Percentiles rank a stretch among this genome's conserved stretches.
phyloP scores from a whole-genome alignment of 768 basidiomycete genomes.

The Lenzites betulinus region DNA sequence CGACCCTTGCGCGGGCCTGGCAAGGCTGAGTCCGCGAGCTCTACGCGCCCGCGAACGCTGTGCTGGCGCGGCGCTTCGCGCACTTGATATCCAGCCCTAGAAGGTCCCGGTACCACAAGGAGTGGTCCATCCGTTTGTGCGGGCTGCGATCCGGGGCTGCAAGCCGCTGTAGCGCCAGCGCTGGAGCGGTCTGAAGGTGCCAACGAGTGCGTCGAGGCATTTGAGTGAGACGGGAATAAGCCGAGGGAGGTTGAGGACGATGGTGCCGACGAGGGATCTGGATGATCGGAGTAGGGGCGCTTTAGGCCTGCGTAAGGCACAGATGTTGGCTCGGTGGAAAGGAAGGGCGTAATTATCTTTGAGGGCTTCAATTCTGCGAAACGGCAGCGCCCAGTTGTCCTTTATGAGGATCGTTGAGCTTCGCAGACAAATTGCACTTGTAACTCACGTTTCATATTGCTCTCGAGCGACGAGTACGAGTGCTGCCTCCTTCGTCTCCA shows the following conservation, averaged over 20 bases:
- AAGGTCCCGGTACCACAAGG: not conserved
- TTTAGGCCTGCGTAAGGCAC: not conserved
- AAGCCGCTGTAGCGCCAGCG: not conserved
- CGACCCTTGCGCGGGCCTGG: not conserved
- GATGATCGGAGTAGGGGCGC: not conserved
- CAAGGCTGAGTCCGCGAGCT: not conserved
- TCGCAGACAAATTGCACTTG: not conserved
- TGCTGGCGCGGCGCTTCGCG: slow-evolving; percentile 1
- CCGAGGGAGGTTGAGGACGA: not conserved
- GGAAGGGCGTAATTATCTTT: not conserved
- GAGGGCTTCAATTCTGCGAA: not conserved
- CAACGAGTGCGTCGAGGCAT: not conserved
- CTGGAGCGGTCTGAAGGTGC: not conserved
- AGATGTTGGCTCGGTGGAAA: not conserved
- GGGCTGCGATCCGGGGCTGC: too few relatives aligned
- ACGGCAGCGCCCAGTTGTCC: not conserved
- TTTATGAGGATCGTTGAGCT: not conserved
- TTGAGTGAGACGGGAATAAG: not conserved
- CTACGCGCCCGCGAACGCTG: not conserved
- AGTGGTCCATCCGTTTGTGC: not conserved
- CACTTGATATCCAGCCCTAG: not conserved
- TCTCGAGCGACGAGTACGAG: not conserved
- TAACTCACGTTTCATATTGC: not conserved
- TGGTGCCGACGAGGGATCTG: not conserved
- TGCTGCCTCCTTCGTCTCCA: slow-evolving; percentile 9